These are phyloP conservation scores for Colletotrichum sp. DNA, from an alignment of 2,329 filamentous ascomycete species.

Conservation along the genomic window DNA sequence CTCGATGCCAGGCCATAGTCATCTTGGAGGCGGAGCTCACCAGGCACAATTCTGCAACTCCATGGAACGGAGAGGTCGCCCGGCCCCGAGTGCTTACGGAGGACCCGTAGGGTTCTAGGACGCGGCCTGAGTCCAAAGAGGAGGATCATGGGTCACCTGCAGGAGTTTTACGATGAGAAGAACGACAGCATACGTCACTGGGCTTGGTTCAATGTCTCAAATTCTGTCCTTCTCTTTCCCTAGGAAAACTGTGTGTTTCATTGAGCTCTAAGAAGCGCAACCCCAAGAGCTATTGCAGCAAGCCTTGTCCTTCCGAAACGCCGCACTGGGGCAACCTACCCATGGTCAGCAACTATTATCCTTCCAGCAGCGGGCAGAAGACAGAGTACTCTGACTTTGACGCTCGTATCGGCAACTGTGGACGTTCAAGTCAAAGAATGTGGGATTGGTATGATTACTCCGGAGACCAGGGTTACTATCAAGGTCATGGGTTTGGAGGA, in stretches of 20 bases:
- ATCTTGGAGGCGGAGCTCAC: not conserved
- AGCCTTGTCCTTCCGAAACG: not conserved
- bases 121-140: not conserved
- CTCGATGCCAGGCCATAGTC: not conserved
- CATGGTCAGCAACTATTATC: not conserved
- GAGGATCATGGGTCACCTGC: no score
- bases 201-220: no score
- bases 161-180: no score
- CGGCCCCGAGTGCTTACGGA: not conserved
- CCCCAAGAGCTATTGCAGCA: not conserved
- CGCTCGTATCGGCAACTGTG: not conserved
- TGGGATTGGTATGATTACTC: not conserved
- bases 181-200: no score
- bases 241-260: not conserved
- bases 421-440: not conserved
- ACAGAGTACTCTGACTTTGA: not conserved
- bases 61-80: not conserved
- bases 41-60: not conserved
- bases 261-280: not conserved
- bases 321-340: not conserved
- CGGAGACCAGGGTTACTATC: not conserved
- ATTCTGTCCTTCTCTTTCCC: not conserved
- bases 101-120: not conserved
- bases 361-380: not conserved
- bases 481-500: not conserved